These are phyloP conservation scores for Ophiostoma triangulosporum DNA, from an alignment of 2,329 filamentous ascomycete genomes.

Conservation along the genomic window DNA sequence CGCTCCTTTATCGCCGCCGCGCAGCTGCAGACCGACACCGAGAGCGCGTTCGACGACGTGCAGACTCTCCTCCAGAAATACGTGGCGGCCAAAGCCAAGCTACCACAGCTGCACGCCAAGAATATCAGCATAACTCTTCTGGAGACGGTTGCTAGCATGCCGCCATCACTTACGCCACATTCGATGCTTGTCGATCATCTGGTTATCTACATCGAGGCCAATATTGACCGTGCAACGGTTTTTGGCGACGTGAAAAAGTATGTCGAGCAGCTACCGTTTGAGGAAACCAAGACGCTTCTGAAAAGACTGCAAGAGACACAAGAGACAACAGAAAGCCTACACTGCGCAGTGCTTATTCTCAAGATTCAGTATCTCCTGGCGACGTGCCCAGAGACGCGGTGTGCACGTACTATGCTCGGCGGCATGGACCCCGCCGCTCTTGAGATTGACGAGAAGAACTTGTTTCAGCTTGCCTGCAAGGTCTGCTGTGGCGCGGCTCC, in stretches of 20 bases:
- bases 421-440: background rate
- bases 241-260: constrained; percentile 36
- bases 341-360: constrained; percentile 20
- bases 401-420: background rate
- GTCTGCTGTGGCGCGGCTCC: constrained; percentile 9
- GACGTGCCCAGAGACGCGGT: constrained; percentile 24
- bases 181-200: constrained; percentile 21
- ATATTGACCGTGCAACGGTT: constrained; percentile 19
- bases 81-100: constrained; percentile 16
- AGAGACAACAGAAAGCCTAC: background rate
- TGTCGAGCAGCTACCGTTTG: constrained; percentile 26
- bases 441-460: background rate
- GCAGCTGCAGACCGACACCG: constrained; percentile 16
- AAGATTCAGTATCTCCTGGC: constrained; percentile 33
- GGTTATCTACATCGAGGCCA: constrained; percentile 21
- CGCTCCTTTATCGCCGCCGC: constrained; percentile 21
- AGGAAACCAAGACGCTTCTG: constrained; percentile 28
- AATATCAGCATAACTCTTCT: constrained; percentile 22
- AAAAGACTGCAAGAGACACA: constrained; percentile 12
- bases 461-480: constrained; percentile 13
- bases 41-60: constrained; percentile 19
- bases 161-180: constrained; percentile 12
- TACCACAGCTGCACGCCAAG: constrained; percentile 22
- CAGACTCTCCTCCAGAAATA: constrained; percentile 18
- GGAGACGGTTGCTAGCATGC: constrained; percentile 20